These are phyloP conservation scores for Lachancea quebecensis DNA, from an alignment of 805 yeast genomes.

Conservation along the genomic window DNA sequence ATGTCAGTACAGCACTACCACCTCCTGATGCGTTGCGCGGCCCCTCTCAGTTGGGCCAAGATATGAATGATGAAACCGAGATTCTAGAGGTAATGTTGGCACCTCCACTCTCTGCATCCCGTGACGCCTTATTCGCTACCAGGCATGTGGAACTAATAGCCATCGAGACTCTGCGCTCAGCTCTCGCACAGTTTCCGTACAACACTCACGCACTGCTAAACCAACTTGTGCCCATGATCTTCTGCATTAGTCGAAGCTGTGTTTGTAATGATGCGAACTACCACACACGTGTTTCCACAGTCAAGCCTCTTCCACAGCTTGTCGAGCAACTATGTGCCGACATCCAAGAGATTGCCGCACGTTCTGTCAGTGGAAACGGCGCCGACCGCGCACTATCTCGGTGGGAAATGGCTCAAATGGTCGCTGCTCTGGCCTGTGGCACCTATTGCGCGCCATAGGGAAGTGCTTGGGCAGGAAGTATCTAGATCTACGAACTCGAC, in stretches of 20 bases:
- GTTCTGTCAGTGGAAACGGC: neutral
- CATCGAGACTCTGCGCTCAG: constrained; percentile 6
- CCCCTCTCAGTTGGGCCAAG: neutral
- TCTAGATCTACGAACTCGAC: no score
- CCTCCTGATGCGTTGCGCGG: neutral
- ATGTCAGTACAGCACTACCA: neutral
- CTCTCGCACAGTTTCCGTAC: neutral
- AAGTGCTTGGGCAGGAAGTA: no score
- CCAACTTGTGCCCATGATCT: constrained; percentile 5
- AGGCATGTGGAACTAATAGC: constrained; percentile 14
- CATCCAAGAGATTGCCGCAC: constrained; percentile 1
- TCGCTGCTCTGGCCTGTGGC: neutral
- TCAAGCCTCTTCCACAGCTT: neutral
- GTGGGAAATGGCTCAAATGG: constrained; percentile 2
- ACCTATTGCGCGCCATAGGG: neutral
- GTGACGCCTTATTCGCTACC: constrained; percentile 13
- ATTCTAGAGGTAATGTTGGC: constrained; percentile 12
- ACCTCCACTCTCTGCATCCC: constrained; percentile 14
- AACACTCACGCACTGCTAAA: neutral
- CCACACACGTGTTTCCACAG: neutral
- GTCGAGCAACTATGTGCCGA: constrained; percentile 4
- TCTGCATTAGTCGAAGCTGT: constrained; percentile 6
- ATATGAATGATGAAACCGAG: constrained; percentile 3
- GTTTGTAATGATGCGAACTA: constrained; percentile 2
- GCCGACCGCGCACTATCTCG: neutral